These are phyloP conservation scores for Vigna radiata DNA, from an alignment of 306 rosid genomes.

Conservation along the genomic window DNA sequence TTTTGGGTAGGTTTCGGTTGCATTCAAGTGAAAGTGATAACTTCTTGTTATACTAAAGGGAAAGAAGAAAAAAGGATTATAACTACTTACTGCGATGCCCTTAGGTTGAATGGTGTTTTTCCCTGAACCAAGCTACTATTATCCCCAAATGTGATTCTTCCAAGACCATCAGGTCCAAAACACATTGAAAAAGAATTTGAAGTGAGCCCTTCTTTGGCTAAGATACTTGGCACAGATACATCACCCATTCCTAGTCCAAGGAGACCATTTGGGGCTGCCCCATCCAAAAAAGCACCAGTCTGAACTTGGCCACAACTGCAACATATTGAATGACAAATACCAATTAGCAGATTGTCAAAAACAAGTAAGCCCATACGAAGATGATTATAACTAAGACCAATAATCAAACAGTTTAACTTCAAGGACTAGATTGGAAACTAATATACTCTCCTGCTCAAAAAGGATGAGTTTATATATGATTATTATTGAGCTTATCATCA, in stretches of 20 bases:
- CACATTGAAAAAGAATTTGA: conserved; percentile 93
- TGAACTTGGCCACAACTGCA: conserved; percentile 89
- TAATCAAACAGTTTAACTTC: neutral
- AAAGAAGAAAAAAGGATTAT: conserved; percentile 23
- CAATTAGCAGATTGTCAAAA: conserved; percentile 19
- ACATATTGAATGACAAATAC: conserved; percentile 38
- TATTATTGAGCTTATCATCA: conserved; percentile 5
- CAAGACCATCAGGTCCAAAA: conserved; percentile 67
- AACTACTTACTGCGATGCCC: conserved; percentile 57
- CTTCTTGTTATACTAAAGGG: conserved; percentile 27
- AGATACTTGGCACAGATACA: conserved; percentile 81
- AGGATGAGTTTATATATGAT: conserved; percentile 8
- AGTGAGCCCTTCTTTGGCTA: conserved; percentile 65
- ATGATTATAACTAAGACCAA: conserved; percentile 18
- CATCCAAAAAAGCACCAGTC: conserved; percentile 70
- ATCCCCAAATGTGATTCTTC: conserved; percentile 89
- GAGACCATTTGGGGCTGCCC: conserved; percentile 90
- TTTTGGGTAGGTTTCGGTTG: neutral
- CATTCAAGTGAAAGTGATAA: conserved; percentile 9
- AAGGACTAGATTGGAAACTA: conserved; percentile 16
- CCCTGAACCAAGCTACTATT: conserved; percentile 64
- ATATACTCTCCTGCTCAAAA: neutral
- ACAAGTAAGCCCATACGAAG: neutral
- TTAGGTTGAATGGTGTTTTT: conserved; percentile 72
- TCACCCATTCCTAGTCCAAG: conserved; percentile 81